Evolutionary conservation across 805 yeast genomes (phyloP), one percentile per base, ranked within the genome.

Genomic region (Candida ovalis): DNA sequence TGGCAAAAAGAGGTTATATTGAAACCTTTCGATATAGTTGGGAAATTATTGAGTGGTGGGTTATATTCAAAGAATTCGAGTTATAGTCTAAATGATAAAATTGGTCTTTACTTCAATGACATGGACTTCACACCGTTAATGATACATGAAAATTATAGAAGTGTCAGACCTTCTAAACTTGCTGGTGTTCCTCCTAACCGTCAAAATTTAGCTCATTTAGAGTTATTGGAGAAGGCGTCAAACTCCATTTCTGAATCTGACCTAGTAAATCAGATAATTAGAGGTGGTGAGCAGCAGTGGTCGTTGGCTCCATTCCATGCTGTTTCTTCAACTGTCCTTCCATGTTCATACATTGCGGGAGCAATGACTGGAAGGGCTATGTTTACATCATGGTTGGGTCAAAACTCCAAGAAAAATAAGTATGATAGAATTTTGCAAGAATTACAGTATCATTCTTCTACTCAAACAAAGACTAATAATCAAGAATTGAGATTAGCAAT

Each of bases 211-310:
- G 72, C 76, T 10, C 88, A 82, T 54, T 67, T 92, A 49, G 73
- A 77, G 53, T 70, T 82, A 17, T 82, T 85, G 1, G 85, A 88
- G 1, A 69, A 73, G 25, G 98, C 99, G 0, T 88, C 98, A 0
- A 89, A 89, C 56, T 79, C 88, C 43, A 88, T 94, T 41, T 86
- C 96, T n/a, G 77, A 78, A 47, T 86, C 90, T 13, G 98, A 94
- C 65, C 64, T 85, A 22, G 85, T 91, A 23, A 96, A 89, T 61
- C 73, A 81, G 24, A 75, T 80, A 63, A 92, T 94, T 49, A 87
- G 96, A 61, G 86, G 96, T 40, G 79, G 92, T 37, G 96, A 91
- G 56, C 98, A 92, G 66, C 88, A 87, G 57, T 91, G 98, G 98
- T 81, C 94, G 51, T 74, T 92, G 50, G 77, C 94, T 73, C 99